Evolutionary conservation across 805 yeast genomes (phyloP).

Genomic region (Schwanniomyces vanrijiae): DNA sequence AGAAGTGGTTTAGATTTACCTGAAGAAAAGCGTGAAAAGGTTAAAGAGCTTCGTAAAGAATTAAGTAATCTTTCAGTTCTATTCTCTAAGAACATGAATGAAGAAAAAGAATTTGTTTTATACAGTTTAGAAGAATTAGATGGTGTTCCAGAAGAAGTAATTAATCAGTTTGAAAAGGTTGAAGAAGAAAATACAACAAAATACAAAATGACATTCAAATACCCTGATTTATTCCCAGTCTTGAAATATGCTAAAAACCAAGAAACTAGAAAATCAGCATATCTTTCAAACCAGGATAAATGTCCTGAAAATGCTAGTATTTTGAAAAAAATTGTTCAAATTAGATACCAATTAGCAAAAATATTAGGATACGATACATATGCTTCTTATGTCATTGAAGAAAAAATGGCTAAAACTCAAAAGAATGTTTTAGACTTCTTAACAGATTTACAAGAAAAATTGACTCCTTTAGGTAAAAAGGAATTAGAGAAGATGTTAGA

Average conservation of each 20-base stretch:
- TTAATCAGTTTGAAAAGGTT: conserved; percentile 55
- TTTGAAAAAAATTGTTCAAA: conserved; percentile 56
- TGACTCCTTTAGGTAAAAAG: conserved; percentile 56
- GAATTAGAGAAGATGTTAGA: conserved; percentile 50
- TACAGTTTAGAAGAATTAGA: conserved; percentile 66
- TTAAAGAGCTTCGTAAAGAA: conserved; percentile 58
- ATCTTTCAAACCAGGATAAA: conserved; percentile 66
- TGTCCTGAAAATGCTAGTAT: conserved; percentile 63
- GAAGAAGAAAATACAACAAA: conserved; percentile 41
- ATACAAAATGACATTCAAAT: conserved; percentile 71
- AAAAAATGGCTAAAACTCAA: conserved; percentile 76
- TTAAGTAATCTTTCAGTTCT: conserved; percentile 56
- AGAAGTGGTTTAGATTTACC: conserved; percentile 71
- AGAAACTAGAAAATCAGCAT: conserved; percentile 66
- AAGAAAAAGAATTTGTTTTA: conserved; percentile 59
- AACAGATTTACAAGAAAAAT: conserved; percentile 56
- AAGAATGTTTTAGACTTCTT: conserved; percentile 61
- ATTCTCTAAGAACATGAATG: conserved; percentile 67
- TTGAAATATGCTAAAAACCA: conserved; percentile 65
- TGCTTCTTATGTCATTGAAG: conserved; percentile 71
- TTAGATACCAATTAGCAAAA: conserved; percentile 63
- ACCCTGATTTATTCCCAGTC: conserved; percentile 79
- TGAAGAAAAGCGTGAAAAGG: conserved; percentile 50
- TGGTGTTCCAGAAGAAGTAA: conserved; percentile 69
- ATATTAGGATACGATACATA: conserved; percentile 66